phyloP scores from a whole-genome alignment of 2,329 filamentous ascomycete genomes.

The Fusarium brevicatenulatum region DNA sequence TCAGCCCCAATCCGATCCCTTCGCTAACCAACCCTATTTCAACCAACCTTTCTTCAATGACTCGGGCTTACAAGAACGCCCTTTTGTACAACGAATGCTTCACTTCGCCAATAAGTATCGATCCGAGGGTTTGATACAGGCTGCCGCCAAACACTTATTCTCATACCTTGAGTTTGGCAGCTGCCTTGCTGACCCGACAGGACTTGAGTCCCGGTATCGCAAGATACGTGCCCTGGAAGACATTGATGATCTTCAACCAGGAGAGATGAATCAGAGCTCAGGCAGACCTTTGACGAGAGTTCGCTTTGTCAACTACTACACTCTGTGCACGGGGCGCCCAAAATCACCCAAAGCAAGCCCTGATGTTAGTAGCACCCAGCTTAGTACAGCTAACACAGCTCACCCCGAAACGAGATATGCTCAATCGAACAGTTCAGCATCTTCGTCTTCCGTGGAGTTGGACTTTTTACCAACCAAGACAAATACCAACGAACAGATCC shows the following conservation, averaged over 20 bases:
- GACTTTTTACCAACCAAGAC: slow-evolving; percentile 3
- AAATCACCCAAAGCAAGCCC: slow-evolving; percentile 54
- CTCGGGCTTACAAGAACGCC: slow-evolving; percentile 72
- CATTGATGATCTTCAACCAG: slow-evolving; percentile 63
- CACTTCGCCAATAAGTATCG: slow-evolving; percentile 87
- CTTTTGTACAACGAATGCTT: slow-evolving; percentile 73
- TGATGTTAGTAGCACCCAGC: slow-evolving; percentile 17
- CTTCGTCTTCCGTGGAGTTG: neutral
- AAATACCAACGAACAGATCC: slow-evolving; percentile 1
- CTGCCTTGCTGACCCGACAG: slow-evolving; percentile 79
- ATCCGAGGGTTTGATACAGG: slow-evolving; percentile 73
- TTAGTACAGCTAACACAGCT: neutral
- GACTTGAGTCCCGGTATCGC: slow-evolving; percentile 76
- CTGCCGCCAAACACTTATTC: slow-evolving; percentile 77
- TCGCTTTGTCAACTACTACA: slow-evolving; percentile 91
- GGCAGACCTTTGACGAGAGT: slow-evolving; percentile 60
- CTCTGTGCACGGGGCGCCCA: slow-evolving; percentile 78
- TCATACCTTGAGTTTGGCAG: slow-evolving; percentile 87
- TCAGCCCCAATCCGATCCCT: slow-evolving; percentile 57
- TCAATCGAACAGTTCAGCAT: neutral
- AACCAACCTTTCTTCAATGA: slow-evolving; percentile 83
- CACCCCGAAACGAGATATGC: neutral
- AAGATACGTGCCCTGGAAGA: slow-evolving; percentile 77
- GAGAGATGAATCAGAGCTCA: slow-evolving; percentile 26
- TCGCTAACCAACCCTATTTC: slow-evolving; percentile 79